Evolutionary conservation across 2,329 filamentous ascomycete genomes (phyloP).

Genomic region (Trichoderma sp.): DNA sequence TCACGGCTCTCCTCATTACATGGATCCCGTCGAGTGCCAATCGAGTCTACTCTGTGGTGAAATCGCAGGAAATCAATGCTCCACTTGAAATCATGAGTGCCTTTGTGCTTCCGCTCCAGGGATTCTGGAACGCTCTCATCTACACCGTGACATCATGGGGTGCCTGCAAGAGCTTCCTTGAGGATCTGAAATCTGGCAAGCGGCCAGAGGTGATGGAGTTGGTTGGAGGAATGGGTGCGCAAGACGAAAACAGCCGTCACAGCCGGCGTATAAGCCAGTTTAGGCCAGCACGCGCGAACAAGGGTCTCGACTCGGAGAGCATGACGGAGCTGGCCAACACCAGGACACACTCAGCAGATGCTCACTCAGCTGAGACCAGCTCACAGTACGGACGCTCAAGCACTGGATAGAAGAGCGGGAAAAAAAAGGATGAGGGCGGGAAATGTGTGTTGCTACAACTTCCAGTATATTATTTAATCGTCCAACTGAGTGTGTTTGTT

Average conservation of each 20-base stretch:
- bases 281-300: constrained; percentile 2
- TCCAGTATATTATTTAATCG: constrained; percentile 23
- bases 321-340: constrained; percentile 21
- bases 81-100: constrained; percentile 69
- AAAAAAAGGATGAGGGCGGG: neutral
- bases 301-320: constrained; percentile 24
- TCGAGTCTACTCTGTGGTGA: constrained; percentile 68
- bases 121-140: constrained; percentile 81
- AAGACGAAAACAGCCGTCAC: constrained; percentile 24
- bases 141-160: constrained; percentile 71
- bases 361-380: constrained; percentile 5
- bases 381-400: constrained; percentile 8
- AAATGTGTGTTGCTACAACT: constrained; percentile 17
- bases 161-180: constrained; percentile 56
- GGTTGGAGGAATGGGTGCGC: constrained; percentile 31
- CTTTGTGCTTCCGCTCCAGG: constrained; percentile 77
- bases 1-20: constrained; percentile 69
- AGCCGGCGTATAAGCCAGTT: constrained; percentile 20
- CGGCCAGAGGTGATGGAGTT: constrained; percentile 41
- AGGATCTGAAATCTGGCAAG: constrained; percentile 39
- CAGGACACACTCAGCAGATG: constrained; percentile 16
- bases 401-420: neutral
- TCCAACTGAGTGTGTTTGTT: neutral
- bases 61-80: constrained; percentile 54
- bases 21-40: constrained; percentile 80